Evolutionary conservation across 768 basidiomycete genomes (phyloP).

Genomic region (Crepidotus variabilis): DNA sequence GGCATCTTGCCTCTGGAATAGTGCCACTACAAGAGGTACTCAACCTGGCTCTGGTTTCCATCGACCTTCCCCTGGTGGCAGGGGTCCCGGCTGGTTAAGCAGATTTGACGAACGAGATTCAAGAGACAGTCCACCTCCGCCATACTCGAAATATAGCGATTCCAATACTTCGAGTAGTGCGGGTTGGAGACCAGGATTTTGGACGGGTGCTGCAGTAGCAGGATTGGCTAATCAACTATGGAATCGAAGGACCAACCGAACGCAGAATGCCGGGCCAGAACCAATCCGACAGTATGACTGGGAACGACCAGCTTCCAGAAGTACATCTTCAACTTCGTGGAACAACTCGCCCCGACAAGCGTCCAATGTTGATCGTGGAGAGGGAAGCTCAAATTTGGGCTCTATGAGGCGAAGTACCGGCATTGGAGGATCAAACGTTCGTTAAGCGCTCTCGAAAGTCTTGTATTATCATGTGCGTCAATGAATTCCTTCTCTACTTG

Average conservation of each 20-base stretch:
- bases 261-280: constrained; percentile 11
- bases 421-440: constrained; percentile 60
- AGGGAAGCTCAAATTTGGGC: constrained; percentile 68
- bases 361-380: constrained; percentile 52
- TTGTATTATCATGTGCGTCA: too few relatives aligned
- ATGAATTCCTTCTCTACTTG: too few relatives aligned
- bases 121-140: constrained; percentile 45
- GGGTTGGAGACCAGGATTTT: constrained; percentile 74
- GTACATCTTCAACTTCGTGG: neutral
- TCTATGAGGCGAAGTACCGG: constrained; percentile 75
- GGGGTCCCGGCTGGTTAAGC: constrained; percentile 35
- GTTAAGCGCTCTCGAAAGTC: constrained; percentile 6
- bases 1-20: constrained; percentile 44
- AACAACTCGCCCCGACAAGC: constrained; percentile 16
- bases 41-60: constrained; percentile 27
- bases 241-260: constrained; percentile 28
- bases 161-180: constrained; percentile 12
- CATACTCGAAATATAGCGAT: constrained; percentile 45
- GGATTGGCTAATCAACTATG: constrained; percentile 60
- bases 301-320: constrained; percentile 38
- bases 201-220: constrained; percentile 77
- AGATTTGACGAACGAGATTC: constrained; percentile 45
- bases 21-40: constrained; percentile 20
- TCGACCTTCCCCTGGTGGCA: constrained; percentile 38
- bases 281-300: constrained; percentile 43